Base-by-base conservation (phyloP, 2,329 filamentous ascomycete genomes). In the Nothomitra cinnamomea region DNA sequence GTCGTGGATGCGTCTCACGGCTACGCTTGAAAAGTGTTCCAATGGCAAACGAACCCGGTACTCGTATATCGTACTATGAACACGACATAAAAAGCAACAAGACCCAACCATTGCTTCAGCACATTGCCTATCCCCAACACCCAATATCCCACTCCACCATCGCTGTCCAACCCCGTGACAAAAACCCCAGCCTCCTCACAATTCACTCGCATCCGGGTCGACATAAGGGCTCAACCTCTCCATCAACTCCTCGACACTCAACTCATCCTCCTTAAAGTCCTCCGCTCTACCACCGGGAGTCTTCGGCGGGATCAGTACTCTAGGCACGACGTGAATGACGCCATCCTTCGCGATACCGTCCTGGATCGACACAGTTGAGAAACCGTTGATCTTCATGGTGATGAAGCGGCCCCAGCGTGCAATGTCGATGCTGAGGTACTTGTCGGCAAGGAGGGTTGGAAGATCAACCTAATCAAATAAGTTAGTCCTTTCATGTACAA, bases 301-400 rank as follows among this genome's bases (percentile, higher is more conserved):
- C 67, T 77, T 80, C 1, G 87, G 86, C 42, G 89, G 89, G 58
- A 95, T 79, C 55, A 94, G 69, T 0, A 95, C 79, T 55, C 74
- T 74, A 49, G 76, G 73, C 0, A 92, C 72, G 15, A 90, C 80
- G 54, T 95, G 89, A 38, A 94, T 77, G 13, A 90, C 87, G 32
- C 89, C 89, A 63, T 95, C 85, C 61, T 75, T 77, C 0, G 82
- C 84, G 54, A 92, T 66, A 0, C 74, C 82, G 63, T 95, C 87
- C 57, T 80, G 72, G 5, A 86, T 70, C 0, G 72, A 70, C 1
- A 94, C 83, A 5, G 71, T 71, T 2, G 74, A 72, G 59, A 81
- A 82, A 13, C 81, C 85, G 61, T 95, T 95, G 61, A 94, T 74
- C 63, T 79, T 79, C 57, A 95, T 81, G 3, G 68, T 74, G 52